These are phyloP conservation scores for Bipolaris sorokiniana DNA, from an alignment of 2,329 filamentous ascomycete genomes.

Conservation along the genomic window DNA sequence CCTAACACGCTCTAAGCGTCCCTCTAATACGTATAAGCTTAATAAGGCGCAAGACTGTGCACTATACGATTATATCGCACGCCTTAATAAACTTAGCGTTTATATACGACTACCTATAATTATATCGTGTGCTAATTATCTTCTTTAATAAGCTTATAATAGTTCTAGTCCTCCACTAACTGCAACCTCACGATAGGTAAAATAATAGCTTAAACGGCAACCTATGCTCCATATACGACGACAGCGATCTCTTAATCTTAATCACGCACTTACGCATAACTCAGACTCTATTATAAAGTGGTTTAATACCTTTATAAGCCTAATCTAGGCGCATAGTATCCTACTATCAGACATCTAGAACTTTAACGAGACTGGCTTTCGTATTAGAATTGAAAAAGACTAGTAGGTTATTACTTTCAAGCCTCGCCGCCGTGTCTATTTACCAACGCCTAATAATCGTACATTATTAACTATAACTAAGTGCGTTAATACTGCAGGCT, in stretches of 20 bases:
- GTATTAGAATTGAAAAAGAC: background rate
- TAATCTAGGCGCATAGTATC: background rate
- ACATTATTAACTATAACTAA: too few relatives aligned
- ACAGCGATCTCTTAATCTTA: too few relatives aligned
- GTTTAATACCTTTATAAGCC: background rate
- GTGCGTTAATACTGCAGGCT: too few relatives aligned
- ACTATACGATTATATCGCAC: background rate
- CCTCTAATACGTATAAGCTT: background rate
- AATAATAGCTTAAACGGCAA: background rate
- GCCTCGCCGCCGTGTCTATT: background rate
- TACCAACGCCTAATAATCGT: background rate
- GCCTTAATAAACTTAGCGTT: background rate
- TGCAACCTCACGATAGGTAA: background rate
- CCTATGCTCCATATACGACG: background rate
- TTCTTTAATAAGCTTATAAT: background rate
- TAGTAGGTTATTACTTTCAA: background rate
- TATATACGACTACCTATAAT: background rate
- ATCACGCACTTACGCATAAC: too few relatives aligned
- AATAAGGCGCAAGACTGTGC: background rate
- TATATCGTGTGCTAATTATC: background rate
- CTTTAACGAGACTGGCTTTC: background rate
- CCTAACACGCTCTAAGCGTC: background rate
- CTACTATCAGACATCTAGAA: background rate
- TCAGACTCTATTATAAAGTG: background rate
- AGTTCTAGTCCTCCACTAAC: background rate